These are phyloP conservation scores for Tagetes erecta DNA, from an alignment of 129 eudicot genomes.

Conservation along the genomic window DNA sequence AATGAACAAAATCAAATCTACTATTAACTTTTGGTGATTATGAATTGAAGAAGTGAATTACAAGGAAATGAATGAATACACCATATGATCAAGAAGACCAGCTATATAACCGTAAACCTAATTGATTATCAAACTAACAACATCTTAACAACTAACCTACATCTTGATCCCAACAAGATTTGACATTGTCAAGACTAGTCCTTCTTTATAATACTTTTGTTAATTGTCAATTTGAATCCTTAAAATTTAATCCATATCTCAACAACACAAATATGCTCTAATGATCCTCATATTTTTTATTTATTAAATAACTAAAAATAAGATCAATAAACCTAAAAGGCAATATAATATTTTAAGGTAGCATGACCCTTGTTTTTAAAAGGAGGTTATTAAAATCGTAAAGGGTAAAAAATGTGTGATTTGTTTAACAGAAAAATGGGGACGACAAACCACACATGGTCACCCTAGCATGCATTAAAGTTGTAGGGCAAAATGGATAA, in stretches of 20 bases:
- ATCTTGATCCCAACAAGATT: too few species aligned
- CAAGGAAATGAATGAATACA: too few species aligned
- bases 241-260: too few species aligned
- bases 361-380: conserved; percentile 4
- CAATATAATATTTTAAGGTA: background rate
- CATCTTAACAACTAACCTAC: too few species aligned
- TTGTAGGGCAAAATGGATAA: background rate
- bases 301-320: too few species aligned
- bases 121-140: too few species aligned
- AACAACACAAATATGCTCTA: background rate
- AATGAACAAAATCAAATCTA: too few species aligned
- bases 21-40: background rate
- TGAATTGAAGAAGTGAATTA: background rate
- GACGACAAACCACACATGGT: conserved; percentile 34
- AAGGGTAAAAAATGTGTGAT: conserved; percentile 9
- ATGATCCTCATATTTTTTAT: background rate
- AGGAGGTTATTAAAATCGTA: conserved; percentile 6
- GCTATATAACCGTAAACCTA: background rate
- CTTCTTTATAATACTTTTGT: too few species aligned
- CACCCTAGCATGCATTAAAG: conserved; percentile 23
- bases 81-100: too few species aligned
- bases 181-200: too few species aligned
- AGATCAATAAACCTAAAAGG: background rate
- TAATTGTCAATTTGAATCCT: too few species aligned
- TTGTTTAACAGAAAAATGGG: background rate